A percentile compares a stretch with the other conserved stretches of the same genome.
Evolutionary conservation across 768 basidiomycete genomes (phyloP).

Genomic region (Podaxis sp.): DNA sequence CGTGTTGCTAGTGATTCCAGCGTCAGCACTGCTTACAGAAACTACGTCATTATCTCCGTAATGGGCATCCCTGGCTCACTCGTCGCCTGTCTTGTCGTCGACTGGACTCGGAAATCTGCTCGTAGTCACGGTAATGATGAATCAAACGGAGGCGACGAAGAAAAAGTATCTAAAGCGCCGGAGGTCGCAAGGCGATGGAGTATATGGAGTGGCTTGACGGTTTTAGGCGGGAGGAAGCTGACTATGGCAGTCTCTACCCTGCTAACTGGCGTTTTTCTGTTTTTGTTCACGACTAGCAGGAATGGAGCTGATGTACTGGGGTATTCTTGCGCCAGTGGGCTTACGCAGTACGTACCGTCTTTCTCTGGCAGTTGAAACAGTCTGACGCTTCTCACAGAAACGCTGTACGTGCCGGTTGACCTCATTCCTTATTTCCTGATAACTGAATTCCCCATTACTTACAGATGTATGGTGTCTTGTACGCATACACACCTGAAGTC

Average conservation of each 20-base stretch:
- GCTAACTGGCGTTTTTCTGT: conserved; percentile 46
- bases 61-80: conserved; percentile 48
- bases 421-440: background rate
- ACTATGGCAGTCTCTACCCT: conserved; percentile 44
- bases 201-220: conserved; percentile 21
- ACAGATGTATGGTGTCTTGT: conserved; percentile 52
- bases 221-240: conserved; percentile 43
- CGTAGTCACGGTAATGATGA: background rate
- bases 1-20: conserved; percentile 26
- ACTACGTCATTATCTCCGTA: conserved; percentile 47
- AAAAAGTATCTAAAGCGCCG: background rate
- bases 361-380: background rate
- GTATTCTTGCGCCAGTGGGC: conserved; percentile 41
- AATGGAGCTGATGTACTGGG: conserved; percentile 38
- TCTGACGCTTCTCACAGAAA: background rate
- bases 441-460: background rate
- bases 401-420: background rate
- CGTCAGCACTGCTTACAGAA: conserved; percentile 38
- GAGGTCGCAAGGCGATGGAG: background rate
- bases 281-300: conserved; percentile 49
- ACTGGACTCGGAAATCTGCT: conserved; percentile 33
- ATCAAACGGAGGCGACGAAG: background rate
- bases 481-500: conserved; percentile 57
- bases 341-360: conserved; percentile 35
- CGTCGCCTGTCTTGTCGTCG: conserved; percentile 43